Base-by-base conservation (phyloP, 768 basidiomycete species). In the Lactifluus hygrophoroides region DNA sequence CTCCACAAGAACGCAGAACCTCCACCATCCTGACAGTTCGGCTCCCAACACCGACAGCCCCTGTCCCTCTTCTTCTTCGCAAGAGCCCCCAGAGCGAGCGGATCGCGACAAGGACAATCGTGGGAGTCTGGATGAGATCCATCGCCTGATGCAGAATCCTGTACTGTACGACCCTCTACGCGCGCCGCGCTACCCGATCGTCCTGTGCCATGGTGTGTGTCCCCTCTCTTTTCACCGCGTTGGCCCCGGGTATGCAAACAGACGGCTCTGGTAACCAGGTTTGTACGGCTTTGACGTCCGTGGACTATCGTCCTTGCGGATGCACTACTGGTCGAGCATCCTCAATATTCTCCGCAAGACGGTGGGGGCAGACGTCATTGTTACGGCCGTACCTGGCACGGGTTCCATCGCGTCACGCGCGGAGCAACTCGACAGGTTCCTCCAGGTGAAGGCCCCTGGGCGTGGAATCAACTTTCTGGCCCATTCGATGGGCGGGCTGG, bases 401-500 rank as follows among this genome's bases (percentile, higher is more conserved):
- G 96, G 94, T 4, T 94, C 91, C 0, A 85, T 99, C 54, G 73
- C 81, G 13, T 85, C 88, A 11, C 84, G 96, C 19, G 88, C 94
- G 0, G 77, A 84, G 53, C 79, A 77, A 45, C 75, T 99, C 63
- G 80, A 98, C 69, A 76, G 76, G 23, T 82, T 87, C 64, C 78
- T 99, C 11, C 76, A 82, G 56, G 68, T 74, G 13, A 84, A 76
- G 47, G 83, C 85, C 3, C 76, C 74, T 14, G 93, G 90, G 5
- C 81, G 86, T 48, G 90, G 88, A 9, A 73, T 98, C 66, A 99
- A 99, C 69, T 84, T 99, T 62, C 76, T 99, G 45, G 96, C 91
- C 0, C 96, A 99, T 69, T 94, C 92, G 7, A 99, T 99, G 96
- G 95, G 95, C 19, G 95, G 95, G 0, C 78, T 99, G 9, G 96